Evolutionary conservation across 2,329 filamentous ascomycete genomes (phyloP), one percentile per base, ranked within the genome.

Genomic region (Magnaporthiopsis incrustans): DNA sequence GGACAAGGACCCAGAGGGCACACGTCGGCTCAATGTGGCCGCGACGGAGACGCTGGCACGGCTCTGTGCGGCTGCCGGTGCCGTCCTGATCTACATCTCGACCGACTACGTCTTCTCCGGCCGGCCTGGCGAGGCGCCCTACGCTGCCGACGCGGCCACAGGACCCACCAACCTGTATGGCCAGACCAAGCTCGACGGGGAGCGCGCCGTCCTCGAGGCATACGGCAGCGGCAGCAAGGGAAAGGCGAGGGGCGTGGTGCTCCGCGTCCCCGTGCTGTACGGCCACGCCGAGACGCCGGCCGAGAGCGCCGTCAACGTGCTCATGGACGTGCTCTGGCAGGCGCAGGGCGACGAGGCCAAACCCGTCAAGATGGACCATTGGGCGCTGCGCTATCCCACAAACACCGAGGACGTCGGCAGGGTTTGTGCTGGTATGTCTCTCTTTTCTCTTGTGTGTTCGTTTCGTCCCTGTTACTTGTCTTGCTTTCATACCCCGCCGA

Each of bases 371-470:
- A 93, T 96, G 87, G 92, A 97, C 71, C 88, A 96, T 74, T 96
- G 91, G 87, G 88, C 90, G 1, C 77, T 90, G 62, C 84, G 92
- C 33, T 96, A 91, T 77, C 92, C 92, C 11, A 96, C 92, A 10
- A 95, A 95, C 73, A 96, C 92, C 0, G 89, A 92, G 72, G 93
- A 97, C 71, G 88, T 96, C 25, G 92, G 83, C 25, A 82, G 93
- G 56, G 90, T 97, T 59, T 90, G 87, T 70, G 82, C 86, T 67
- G 85, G 85, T 87, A 78, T 69, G 79, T 76, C 67, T 69, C 32
- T 53, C 44, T 53, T 44, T 44, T 53, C 44, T n/a, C 44, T n/a
- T 60, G 30, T 18, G 38, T 44, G 30, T 5, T 60, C 30, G 26
- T n/a, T 22, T 27, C 32, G 44, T 50, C 44, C 38, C n/a, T 15